Evolutionary conservation across 345 rosid species (phyloP).

Genomic region (Xanthoceras sorbifolium): DNA sequence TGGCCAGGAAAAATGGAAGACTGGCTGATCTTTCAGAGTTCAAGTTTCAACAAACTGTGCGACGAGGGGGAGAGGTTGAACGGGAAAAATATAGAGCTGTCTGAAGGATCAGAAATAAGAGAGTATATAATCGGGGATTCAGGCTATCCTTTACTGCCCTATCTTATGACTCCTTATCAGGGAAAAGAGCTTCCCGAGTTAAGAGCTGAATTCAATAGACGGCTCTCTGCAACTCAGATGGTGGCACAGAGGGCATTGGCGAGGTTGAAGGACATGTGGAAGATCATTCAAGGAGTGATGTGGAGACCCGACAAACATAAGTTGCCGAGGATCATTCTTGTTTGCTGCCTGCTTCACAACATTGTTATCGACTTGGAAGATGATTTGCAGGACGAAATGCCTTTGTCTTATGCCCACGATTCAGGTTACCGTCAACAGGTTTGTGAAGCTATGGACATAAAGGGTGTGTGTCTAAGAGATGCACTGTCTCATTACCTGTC

Average conservation of each 20-base stretch:
- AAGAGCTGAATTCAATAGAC: constrained; percentile 46
- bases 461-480: constrained; percentile 51
- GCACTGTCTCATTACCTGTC: constrained; percentile 45
- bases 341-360: constrained; percentile 73
- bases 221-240: constrained; percentile 39
- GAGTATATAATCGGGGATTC: constrained; percentile 66
- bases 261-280: constrained; percentile 58
- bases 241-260: constrained; percentile 57
- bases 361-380: constrained; percentile 58
- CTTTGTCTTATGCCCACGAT: constrained; percentile 41
- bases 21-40: constrained; percentile 43
- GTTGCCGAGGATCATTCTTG: constrained; percentile 63
- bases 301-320: constrained; percentile 70
- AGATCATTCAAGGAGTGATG: constrained; percentile 61
- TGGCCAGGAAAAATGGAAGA: constrained; percentile 71
- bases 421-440: constrained; percentile 44
- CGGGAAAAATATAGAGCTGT: constrained; percentile 37
- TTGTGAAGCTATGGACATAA: constrained; percentile 37
- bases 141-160: constrained; percentile 59
- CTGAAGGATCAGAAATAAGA: constrained; percentile 47
- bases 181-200: constrained; percentile 42
- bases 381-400: constrained; percentile 33
- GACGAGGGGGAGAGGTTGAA: constrained; percentile 52
- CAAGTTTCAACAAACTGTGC: constrained; percentile 46
- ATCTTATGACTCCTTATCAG: constrained; percentile 52